A percentile compares a stretch with the other conserved stretches of the same genome.
Evolutionary conservation across 805 yeast genomes (phyloP).

Genomic region (Tetrapisispora phaffii): DNA sequence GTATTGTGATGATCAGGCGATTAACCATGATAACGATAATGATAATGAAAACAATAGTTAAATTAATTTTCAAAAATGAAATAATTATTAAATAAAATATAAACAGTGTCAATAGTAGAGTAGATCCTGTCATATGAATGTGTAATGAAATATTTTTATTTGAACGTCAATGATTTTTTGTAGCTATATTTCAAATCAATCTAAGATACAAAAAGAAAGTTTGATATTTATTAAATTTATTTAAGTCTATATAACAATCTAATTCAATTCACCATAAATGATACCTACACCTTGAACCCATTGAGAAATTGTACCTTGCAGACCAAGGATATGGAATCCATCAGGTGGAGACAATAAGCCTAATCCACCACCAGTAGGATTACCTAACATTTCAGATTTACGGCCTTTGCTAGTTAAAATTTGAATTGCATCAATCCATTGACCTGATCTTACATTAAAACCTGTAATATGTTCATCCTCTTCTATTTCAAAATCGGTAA

Average conservation of each 20-base stretch:
- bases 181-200: no score
- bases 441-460: slow-evolving; percentile 61
- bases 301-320: slow-evolving; percentile 54
- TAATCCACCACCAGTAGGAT: slow-evolving; percentile 53
- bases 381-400: slow-evolving; percentile 53
- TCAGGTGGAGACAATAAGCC: slow-evolving; percentile 52
- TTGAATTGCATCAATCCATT: slow-evolving; percentile 85
- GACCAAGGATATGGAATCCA: slow-evolving; percentile 53
- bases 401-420: slow-evolving; percentile 52
- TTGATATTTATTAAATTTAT: background rate
- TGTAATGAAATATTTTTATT: no score
- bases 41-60: background rate
- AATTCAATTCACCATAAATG: slow-evolving; percentile 35
- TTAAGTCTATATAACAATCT: background rate
- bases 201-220: no score
- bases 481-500: slow-evolving; percentile 44
- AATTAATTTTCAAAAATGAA: background rate
- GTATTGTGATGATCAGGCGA: background rate
- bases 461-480: slow-evolving; percentile 52
- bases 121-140: no score
- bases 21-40: background rate
- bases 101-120: no score
- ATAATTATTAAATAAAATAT: background rate
- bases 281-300: slow-evolving; percentile 76
- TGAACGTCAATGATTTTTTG: no score